Percentiles rank a stretch among this genome's conserved stretches.
phyloP scores from a whole-genome alignment of 345 rosid genomes.

The Populus euphratica region DNA sequence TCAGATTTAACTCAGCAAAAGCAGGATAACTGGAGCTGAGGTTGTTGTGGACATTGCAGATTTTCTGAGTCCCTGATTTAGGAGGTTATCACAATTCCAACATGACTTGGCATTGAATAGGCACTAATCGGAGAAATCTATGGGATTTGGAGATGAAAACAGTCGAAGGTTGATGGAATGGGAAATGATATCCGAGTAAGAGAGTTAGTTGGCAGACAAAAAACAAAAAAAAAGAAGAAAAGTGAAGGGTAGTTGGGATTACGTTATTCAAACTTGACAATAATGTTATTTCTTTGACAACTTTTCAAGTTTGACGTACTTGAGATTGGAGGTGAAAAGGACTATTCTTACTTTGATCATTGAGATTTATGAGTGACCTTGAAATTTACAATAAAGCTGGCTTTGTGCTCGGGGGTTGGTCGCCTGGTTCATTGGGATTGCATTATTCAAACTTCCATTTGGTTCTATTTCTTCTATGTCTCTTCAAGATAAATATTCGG shows the following conservation, averaged over 20 bases:
- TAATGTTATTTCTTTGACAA: background rate
- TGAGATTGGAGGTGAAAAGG: slow-evolving; percentile 6
- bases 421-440: background rate
- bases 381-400: background rate
- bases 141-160: slow-evolving; percentile 15
- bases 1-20: slow-evolving; percentile 36
- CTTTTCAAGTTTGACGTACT: slow-evolving; percentile 9
- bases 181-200: slow-evolving; percentile 13
- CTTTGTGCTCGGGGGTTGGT: background rate
- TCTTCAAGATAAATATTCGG: background rate
- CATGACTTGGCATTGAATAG: slow-evolving; percentile 15
- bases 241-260: background rate
- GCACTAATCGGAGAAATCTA: slow-evolving; percentile 3
- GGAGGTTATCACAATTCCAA: slow-evolving; percentile 22
- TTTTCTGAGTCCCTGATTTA: slow-evolving; percentile 18
- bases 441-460: background rate
- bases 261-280: slow-evolving; percentile 1
- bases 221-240: background rate
- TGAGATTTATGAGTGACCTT: background rate
- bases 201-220: background rate
- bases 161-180: background rate
- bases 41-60: slow-evolving; percentile 29
- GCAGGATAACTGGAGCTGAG: slow-evolving; percentile 34
- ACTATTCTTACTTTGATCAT: background rate
- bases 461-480: background rate